A percentile compares a stretch with the other conserved stretches of the same genome.
Conservation (phyloP, 495 filamentous ascomycete genomes). For the Talaromyces wortmannii region DNA sequence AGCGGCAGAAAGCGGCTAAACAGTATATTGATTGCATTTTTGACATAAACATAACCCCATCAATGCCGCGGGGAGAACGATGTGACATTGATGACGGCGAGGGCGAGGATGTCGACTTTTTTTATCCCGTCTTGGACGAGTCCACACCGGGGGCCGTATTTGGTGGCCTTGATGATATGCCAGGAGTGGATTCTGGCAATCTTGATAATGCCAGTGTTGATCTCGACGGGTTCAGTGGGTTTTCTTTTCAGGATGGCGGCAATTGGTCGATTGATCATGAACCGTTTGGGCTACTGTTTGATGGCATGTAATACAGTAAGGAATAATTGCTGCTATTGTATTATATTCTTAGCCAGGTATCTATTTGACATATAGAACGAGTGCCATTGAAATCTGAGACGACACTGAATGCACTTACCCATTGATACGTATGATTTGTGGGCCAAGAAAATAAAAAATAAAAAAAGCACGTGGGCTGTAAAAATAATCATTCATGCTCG, state of each 20-base stretch:
- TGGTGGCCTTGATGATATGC: background rate
- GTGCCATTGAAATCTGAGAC: too few species aligned
- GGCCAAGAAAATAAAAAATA: too few species aligned
- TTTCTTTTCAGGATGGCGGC: slow-evolving; percentile 1
- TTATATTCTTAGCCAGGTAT: too few species aligned
- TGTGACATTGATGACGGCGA: background rate
- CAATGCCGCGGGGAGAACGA: background rate
- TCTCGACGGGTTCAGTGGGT: slow-evolving; percentile 2
- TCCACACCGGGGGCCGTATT: background rate
- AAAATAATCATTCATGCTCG: too few species aligned
- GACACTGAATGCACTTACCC: too few species aligned
- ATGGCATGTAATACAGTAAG: background rate
- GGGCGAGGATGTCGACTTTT: background rate
- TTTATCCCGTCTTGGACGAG: background rate
- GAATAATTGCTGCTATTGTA: too few species aligned
- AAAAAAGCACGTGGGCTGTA: too few species aligned
- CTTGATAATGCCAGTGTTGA: background rate
- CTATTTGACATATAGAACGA: too few species aligned
- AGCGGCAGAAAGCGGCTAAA: background rate
- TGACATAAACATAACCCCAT: background rate
- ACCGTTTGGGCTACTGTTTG: slow-evolving; percentile 2
- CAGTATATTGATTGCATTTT: slow-evolving; percentile 2
- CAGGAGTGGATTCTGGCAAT: background rate
- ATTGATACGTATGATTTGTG: too few species aligned
- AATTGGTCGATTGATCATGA: slow-evolving; percentile 2